Evolutionary conservation across 2,329 filamentous ascomycete genomes (phyloP).

Genomic region (Pyrenochaeta sp.): DNA sequence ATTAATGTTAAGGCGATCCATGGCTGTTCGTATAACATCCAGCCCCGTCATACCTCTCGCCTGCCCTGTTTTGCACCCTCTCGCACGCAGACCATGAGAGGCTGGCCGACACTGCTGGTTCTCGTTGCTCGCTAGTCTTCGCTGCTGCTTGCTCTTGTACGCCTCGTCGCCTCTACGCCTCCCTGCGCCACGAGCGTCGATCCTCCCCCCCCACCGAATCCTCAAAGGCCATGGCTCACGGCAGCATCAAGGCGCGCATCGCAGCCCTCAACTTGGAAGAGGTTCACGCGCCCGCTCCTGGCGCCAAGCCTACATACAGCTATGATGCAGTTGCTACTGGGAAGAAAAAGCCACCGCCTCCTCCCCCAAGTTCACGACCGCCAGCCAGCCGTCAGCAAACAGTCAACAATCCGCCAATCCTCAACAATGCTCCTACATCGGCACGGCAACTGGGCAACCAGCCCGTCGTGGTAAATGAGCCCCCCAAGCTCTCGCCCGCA

Average conservation of each 20-base stretch:
- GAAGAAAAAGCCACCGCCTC: conserved; percentile 50
- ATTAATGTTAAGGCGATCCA: conserved; percentile 10
- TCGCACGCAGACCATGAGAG: conserved; percentile 4
- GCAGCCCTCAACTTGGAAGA: conserved; percentile 58
- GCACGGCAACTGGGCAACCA: conserved; percentile 50
- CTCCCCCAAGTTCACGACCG: conserved; percentile 48
- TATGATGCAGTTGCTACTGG: conserved; percentile 42
- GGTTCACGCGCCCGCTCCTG: conserved; percentile 50
- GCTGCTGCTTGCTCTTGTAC: conserved; percentile 8
- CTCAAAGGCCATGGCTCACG: conserved; percentile 41
- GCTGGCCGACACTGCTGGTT: background rate
- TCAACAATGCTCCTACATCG: conserved; percentile 46
- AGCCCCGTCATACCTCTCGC: background rate
- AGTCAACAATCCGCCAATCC: conserved; percentile 52
- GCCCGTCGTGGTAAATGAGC: conserved; percentile 35
- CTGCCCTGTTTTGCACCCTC: background rate
- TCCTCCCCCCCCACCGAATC: conserved; percentile 20
- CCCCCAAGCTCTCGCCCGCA: conserved; percentile 36
- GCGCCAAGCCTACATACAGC: conserved; percentile 44
- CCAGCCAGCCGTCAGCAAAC: conserved; percentile 45
- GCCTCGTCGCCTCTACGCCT: conserved; percentile 3
- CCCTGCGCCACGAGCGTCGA: conserved; percentile 9
- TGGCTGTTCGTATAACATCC: background rate
- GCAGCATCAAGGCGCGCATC: conserved; percentile 56
- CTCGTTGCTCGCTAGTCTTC: background rate